Conservation (phyloP, 2,329 filamentous ascomycete species). For the Ascochyta pisi region DNA sequence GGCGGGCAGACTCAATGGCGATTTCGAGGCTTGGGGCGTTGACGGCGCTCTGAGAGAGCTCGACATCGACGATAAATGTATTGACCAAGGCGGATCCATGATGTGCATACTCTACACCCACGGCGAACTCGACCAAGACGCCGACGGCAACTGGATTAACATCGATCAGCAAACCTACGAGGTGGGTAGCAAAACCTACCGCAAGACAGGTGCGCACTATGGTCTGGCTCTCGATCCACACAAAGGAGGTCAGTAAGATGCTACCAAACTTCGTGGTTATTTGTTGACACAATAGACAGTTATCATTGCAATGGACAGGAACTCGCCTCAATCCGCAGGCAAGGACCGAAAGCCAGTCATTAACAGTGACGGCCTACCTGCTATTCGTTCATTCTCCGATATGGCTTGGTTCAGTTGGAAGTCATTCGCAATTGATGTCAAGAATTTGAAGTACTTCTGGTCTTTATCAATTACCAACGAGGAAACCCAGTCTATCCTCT, state of each 20-base stretch:
- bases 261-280: too few relatives aligned
- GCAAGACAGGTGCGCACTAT: conserved; percentile 5
- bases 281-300: background rate
- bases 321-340: conserved; percentile 2
- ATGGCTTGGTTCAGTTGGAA: conserved; percentile 9
- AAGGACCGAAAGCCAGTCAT: background rate
- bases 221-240: background rate
- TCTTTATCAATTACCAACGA: conserved; percentile 9
- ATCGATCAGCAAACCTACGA: background rate
- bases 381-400: conserved; percentile 4
- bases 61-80: background rate
- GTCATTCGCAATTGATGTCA: background rate
- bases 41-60: background rate
- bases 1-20: too few relatives aligned
- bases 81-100: background rate
- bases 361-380: conserved; percentile 3
- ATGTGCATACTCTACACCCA: conserved; percentile 2
- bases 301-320: conserved; percentile 8
- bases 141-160: background rate
- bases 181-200: background rate
- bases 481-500: conserved; percentile 1
- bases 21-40: conserved; percentile 6
- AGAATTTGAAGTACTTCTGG: conserved; percentile 3
- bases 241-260: background rate
- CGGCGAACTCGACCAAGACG: background rate